phyloP scores from a whole-genome alignment of 768 basidiomycete species.

The Rhizopogon vulgaris region DNA sequence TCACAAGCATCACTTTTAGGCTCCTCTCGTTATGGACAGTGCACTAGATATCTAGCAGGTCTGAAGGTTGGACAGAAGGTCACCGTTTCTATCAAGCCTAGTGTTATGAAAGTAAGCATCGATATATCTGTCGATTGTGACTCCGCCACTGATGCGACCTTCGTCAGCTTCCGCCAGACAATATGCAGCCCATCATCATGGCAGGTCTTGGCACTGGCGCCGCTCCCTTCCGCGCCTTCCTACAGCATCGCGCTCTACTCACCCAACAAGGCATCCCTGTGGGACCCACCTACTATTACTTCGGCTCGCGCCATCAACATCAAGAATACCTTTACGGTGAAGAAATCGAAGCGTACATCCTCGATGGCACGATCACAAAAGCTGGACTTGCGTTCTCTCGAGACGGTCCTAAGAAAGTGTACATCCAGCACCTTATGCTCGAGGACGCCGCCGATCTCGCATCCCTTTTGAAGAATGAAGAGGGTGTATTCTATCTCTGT shows the following conservation, averaged over 20 bases:
- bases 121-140: background rate
- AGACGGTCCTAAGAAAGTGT: slow-evolving; percentile 88
- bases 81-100: slow-evolving; percentile 96
- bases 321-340: slow-evolving; percentile 97
- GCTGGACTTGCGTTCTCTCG: slow-evolving; percentile 96
- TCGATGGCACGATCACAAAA: slow-evolving; percentile 77
- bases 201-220: slow-evolving; percentile 97
- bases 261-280: slow-evolving; percentile 68
- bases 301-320: slow-evolving; percentile 92
- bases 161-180: slow-evolving; percentile 70
- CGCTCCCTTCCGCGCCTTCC: slow-evolving; percentile 98
- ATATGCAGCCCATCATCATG: slow-evolving; percentile 93
- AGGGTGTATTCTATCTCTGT: slow-evolving; percentile 92
- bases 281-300: slow-evolving; percentile 96
- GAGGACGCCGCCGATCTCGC: slow-evolving; percentile 79
- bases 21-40: slow-evolving; percentile 80
- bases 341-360: slow-evolving; percentile 91
- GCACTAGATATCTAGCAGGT: slow-evolving; percentile 87
- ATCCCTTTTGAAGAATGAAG: slow-evolving; percentile 62
- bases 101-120: slow-evolving; percentile 88
- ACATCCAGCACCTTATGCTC: slow-evolving; percentile 98
- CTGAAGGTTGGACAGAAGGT: slow-evolving; percentile 86
- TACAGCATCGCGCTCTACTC: slow-evolving; percentile 90
- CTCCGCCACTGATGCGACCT: slow-evolving; percentile 6
- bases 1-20: slow-evolving; percentile 39